Evolutionary conservation across 148 eudicot species (phyloP), one percentile per base, ranked within the genome.

Genomic region (Vaccinium darrowii): DNA sequence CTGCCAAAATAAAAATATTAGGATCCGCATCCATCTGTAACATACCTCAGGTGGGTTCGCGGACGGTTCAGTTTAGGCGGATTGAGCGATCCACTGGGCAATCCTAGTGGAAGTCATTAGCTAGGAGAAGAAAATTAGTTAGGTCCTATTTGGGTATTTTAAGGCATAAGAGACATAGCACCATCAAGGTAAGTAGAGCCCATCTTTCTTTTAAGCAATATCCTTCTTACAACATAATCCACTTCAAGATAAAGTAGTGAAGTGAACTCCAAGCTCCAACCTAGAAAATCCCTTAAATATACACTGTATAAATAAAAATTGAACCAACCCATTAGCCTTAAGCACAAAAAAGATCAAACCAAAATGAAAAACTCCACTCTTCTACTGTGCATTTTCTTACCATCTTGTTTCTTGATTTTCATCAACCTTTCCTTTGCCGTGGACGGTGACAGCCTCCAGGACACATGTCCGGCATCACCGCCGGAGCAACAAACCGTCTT

Each of bases 371-470:
- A 83, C 33, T 69, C 71, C 16, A 33, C 58, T 16, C 3, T 83
- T 39, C 78, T 79, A 18, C 30, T 67, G 2, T 39, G 7, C 89
- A 80, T 86, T 14, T 0, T 82, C 71, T 82, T 89, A 3, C 27
- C 78, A 33, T 67, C 15, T 47, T 33, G 84, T 63, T 76, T 88
- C 82, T 63, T 84, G 50, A 75, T 78, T 39, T 52, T 49, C 86
- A 21, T 79, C 77, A 43, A 75, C 71, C 25, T 86, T 12, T 85
- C 89, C 88, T 25, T 43, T 15, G 93, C 95, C 47, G 57, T 30
- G 18, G 95, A 94, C 83, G 71, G 86, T 18, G 90, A 90, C 51
- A 95, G 88, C 89, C 90, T 95, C 85, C 92, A 89, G 81, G 99
- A 97, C 83, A 80, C 86, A 43, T 96, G 99, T 83, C 98, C 98